Evolutionary conservation across 441 rosid species (phyloP).

Genomic region (Codiaeum variegatum): DNA sequence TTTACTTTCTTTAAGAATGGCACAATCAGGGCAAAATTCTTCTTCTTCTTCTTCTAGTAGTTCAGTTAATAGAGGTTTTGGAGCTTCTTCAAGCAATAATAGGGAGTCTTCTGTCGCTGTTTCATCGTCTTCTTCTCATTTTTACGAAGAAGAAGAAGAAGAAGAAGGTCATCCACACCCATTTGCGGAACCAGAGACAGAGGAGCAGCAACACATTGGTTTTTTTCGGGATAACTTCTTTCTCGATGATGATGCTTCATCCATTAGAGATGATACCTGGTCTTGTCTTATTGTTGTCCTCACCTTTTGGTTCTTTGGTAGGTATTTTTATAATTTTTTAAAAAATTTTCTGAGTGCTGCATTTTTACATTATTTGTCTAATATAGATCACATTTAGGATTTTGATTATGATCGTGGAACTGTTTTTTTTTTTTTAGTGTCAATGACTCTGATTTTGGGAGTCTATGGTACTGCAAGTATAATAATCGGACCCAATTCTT

Average conservation of each 20-base stretch:
- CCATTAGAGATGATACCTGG: conserved; percentile 68
- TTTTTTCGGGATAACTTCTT: conserved; percentile 41
- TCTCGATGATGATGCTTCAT: conserved; percentile 27
- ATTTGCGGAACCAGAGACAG: conserved; percentile 40
- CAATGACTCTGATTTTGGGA: conserved; percentile 65
- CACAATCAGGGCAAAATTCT: conserved; percentile 38
- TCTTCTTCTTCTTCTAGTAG: conserved; percentile 23
- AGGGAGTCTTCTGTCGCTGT: conserved; percentile 27
- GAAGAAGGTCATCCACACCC: conserved; percentile 16
- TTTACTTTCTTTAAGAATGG: conserved; percentile 34
- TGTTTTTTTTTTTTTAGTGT: conserved; percentile 39
- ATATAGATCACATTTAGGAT: not conserved
- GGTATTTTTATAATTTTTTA: conserved; percentile 22
- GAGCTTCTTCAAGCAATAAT: conserved; percentile 19
- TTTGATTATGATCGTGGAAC: not conserved
- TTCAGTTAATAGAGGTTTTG: not conserved
- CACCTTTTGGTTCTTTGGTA: conserved; percentile 70
- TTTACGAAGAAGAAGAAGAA: conserved; percentile 42
- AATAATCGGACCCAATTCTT: conserved; percentile 56
- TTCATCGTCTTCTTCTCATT: conserved; percentile 26
- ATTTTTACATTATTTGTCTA: not conserved
- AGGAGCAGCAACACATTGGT: conserved; percentile 32
- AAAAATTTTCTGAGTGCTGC: not conserved
- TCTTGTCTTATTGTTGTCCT: conserved; percentile 70
- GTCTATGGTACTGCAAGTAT: conserved; percentile 50